Evolutionary conservation across 108 stramenopile genomes (phyloP).

Genomic region (Skeletonema potamos): DNA sequence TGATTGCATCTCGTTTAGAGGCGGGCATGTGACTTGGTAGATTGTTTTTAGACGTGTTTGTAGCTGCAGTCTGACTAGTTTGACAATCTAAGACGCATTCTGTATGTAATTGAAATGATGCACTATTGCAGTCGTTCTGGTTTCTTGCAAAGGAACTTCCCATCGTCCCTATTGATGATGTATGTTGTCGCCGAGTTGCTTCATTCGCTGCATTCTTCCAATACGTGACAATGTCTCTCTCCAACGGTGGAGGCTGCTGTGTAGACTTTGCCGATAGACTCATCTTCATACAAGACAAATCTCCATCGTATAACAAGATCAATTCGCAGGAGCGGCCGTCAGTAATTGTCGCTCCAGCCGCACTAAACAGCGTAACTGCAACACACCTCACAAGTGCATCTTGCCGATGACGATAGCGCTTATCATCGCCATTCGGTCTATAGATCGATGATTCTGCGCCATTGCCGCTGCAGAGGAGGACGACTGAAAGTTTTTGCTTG

Average conservation of each 20-base stretch:
- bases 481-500: conserved; percentile 26
- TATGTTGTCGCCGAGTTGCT: conserved; percentile 10
- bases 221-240: conserved; percentile 54
- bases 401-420: conserved; percentile 68
- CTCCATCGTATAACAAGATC: conserved; percentile 68
- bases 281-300: conserved; percentile 41
- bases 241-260: conserved; percentile 25
- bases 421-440: conserved; percentile 70
- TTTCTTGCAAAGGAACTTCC: conserved; percentile 4
- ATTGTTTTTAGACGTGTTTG: background rate
- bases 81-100: conserved; percentile 22
- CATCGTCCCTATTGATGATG: conserved; percentile 1
- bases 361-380: conserved; percentile 64
- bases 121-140: background rate
- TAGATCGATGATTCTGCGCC: conserved; percentile 61
- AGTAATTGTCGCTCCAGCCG: background rate
- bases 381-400: conserved; percentile 80
- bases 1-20: conserved; percentile 61
- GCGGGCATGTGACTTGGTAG: conserved; percentile 30
- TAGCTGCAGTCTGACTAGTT: background rate
- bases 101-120: background rate
- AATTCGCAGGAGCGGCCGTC: conserved; percentile 32
- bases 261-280: conserved; percentile 3
- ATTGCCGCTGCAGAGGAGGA: conserved; percentile 63
- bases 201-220: conserved; percentile 62